Evolutionary conservation across 495 filamentous ascomycete genomes (phyloP).

Genomic region (Lichenothelia convexa): DNA sequence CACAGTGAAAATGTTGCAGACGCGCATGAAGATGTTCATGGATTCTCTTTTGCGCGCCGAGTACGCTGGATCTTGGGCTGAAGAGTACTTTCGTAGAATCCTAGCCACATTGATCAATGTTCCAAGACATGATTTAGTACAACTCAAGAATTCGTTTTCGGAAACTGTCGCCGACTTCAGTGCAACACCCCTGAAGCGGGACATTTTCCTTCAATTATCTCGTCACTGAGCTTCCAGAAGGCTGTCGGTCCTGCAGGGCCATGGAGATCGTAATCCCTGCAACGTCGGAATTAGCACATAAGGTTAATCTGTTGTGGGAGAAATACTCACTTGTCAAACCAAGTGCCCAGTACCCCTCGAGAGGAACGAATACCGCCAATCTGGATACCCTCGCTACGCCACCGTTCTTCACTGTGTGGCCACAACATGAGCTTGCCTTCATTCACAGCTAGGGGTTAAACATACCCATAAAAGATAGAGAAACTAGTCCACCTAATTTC

Average conservation of each 20-base stretch:
- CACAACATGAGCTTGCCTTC: too few relatives aligned
- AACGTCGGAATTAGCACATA: conserved; percentile 1
- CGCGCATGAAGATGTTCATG: too few relatives aligned
- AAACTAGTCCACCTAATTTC: conserved; percentile 50
- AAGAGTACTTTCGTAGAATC: too few relatives aligned
- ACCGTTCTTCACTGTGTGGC: conserved; percentile 44
- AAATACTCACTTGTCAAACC: conserved; percentile 42
- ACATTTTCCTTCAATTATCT: too few relatives aligned
- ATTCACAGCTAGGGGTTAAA: neutral
- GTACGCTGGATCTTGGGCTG: too few relatives aligned
- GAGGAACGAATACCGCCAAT: conserved; percentile 38
- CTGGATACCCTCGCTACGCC: conserved; percentile 49
- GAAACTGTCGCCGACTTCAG: too few relatives aligned
- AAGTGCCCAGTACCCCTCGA: conserved; percentile 41
- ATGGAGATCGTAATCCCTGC: conserved; percentile 35
- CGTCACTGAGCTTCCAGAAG: conserved; percentile 48
- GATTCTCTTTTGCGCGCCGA: too few relatives aligned
- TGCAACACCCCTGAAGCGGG: too few relatives aligned
- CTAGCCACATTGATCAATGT: too few relatives aligned
- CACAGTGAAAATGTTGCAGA: too few relatives aligned
- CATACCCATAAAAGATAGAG: conserved; percentile 39
- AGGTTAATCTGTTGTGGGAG: neutral
- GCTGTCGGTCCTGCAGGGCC: conserved; percentile 47
- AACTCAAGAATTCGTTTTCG: too few relatives aligned
- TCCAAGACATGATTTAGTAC: too few relatives aligned